phyloP scores from a whole-genome alignment of 768 basidiomycete species.

The Amyloporia xantha region DNA sequence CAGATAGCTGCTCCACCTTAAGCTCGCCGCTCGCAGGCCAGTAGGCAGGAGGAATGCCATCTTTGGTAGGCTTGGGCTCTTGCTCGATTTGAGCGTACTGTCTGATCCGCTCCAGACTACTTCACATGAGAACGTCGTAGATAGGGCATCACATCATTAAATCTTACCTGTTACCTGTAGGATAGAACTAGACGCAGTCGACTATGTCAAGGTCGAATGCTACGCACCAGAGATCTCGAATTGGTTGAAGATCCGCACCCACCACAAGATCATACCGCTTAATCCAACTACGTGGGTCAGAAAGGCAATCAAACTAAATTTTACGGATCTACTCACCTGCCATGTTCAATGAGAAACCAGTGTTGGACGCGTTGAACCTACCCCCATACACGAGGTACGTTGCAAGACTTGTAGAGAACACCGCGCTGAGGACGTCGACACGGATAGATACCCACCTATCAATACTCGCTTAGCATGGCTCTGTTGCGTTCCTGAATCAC shows the following conservation, averaged over 20 bases:
- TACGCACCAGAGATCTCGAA: constrained; percentile 38
- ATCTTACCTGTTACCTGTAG: constrained; percentile 26
- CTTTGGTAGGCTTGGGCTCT: constrained; percentile 30
- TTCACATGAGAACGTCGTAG: not conserved
- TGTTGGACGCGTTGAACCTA: constrained; percentile 34
- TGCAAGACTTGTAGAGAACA: constrained; percentile 46
- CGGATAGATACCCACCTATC: constrained; percentile 40
- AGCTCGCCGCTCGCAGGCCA: constrained; percentile 46
- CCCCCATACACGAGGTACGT: constrained; percentile 44
- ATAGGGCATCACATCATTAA: not conserved
- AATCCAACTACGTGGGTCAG: constrained; percentile 37
- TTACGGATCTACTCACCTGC: constrained; percentile 24
- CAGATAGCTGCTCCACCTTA: constrained; percentile 37
- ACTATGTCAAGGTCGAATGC: not conserved
- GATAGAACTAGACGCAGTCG: not conserved
- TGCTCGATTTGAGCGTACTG: constrained; percentile 42
- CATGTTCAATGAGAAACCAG: constrained; percentile 36
- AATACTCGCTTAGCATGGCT: not conserved
- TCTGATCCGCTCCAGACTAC: constrained; percentile 34
- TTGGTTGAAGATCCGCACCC: constrained; percentile 39
- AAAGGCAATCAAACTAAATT: not conserved
- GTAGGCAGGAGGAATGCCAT: constrained; percentile 41
- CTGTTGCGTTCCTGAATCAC: not conserved
- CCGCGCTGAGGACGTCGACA: constrained; percentile 49
- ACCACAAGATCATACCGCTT: constrained; percentile 48